These are phyloP conservation scores for Choiromyces venosus DNA, from an alignment of 495 filamentous ascomycete genomes.

Conservation along the genomic window DNA sequence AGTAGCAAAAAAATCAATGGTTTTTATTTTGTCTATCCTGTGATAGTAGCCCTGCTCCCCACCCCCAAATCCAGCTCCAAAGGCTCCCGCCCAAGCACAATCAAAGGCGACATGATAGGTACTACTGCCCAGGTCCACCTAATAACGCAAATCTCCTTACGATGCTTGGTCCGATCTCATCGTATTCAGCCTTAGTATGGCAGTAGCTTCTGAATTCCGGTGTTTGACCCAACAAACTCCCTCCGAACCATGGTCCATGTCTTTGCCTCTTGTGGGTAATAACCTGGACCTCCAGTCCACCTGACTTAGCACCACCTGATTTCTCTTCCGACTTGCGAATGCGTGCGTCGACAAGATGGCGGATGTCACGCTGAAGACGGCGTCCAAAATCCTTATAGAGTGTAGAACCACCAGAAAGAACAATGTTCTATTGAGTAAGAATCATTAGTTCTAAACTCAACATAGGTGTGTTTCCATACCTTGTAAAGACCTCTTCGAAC, in stretches of 20 bases:
- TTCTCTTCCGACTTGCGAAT: constrained; percentile 85
- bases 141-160: constrained; percentile 91
- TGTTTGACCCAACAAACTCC: constrained; percentile 90
- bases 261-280: constrained; percentile 93
- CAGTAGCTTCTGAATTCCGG: constrained; percentile 99
- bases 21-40: constrained; percentile 1
- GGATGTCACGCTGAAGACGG: constrained; percentile 91
- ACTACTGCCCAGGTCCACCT: constrained; percentile 73
- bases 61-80: background rate
- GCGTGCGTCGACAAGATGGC: constrained; percentile 85
- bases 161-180: constrained; percentile 91
- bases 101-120: background rate
- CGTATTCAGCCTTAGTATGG: constrained; percentile 94
- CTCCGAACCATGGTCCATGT: constrained; percentile 97
- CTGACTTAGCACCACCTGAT: constrained; percentile 72
- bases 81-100: background rate
- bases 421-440: constrained; percentile 63
- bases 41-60: background rate
- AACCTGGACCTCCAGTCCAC: constrained; percentile 90
- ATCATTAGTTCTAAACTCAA: constrained; percentile 9
- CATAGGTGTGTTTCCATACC: constrained; percentile 14
- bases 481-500: constrained; percentile 96
- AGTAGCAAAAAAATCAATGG: background rate
- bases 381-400: constrained; percentile 97
- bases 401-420: constrained; percentile 91